phyloP scores from a whole-genome alignment of 2,329 filamentous ascomycete genomes.

The Xylaria sp. region DNA sequence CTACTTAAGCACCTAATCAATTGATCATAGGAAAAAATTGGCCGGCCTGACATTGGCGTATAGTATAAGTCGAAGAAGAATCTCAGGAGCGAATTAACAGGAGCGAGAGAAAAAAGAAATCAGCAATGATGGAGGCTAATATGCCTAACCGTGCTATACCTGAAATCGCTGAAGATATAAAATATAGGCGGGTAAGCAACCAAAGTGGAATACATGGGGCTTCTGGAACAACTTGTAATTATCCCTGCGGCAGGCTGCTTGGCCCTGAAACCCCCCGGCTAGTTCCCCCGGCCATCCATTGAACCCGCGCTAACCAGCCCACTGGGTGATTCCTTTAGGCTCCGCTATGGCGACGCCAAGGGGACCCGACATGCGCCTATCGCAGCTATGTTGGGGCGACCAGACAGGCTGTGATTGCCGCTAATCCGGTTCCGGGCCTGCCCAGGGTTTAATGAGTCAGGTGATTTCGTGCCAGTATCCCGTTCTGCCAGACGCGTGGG shows the following conservation, averaged over 20 bases:
- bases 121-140: neutral
- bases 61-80: neutral
- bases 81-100: neutral
- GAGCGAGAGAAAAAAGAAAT: neutral
- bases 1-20: slow-evolving; percentile 13
- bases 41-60: neutral
- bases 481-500: slow-evolving; percentile 45
- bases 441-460: slow-evolving; percentile 42
- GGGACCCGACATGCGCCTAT: slow-evolving; percentile 31
- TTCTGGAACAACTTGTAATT: slow-evolving; percentile 34
- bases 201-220: slow-evolving; percentile 15
- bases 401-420: slow-evolving; percentile 27
- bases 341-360: slow-evolving; percentile 29
- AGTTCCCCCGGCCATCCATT: slow-evolving; percentile 38
- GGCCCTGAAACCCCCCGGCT: slow-evolving; percentile 36
- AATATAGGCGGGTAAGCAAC: neutral
- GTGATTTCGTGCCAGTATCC: slow-evolving; percentile 47
- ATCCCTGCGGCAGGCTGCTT: slow-evolving; percentile 36
- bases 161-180: neutral
- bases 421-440: slow-evolving; percentile 40
- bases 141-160: neutral
- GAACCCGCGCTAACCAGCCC: slow-evolving; percentile 39
- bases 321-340: slow-evolving; percentile 39
- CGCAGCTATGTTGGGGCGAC: slow-evolving; percentile 34
- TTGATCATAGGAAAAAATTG: slow-evolving; percentile 7